Conservation (phyloP, 768 basidiomycete genomes). For the Lentinus tigrinus region DNA sequence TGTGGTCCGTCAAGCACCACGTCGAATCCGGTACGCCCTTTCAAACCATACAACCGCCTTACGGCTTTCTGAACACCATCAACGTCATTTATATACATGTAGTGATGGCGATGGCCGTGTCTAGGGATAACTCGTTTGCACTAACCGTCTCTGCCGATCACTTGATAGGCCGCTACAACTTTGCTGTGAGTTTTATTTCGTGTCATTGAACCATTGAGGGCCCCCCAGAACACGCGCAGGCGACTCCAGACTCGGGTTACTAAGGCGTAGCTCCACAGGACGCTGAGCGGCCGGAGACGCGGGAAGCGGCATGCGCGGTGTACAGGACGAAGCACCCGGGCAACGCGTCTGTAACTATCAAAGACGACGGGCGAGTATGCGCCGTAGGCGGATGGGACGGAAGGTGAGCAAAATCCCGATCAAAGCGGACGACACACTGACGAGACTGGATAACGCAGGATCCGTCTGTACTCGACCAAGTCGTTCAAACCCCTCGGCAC, state of each 20-base stretch:
- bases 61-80: not conserved
- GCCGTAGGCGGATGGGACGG: slow-evolving; percentile 96
- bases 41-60: too few relatives aligned
- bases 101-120: slow-evolving; percentile 89
- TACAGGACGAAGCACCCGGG: slow-evolving; percentile 76
- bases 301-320: slow-evolving; percentile 29
- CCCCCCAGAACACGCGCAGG: too few relatives aligned
- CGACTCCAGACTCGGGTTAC: not conserved
- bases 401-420: slow-evolving; percentile 47
- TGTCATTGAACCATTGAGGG: too few relatives aligned
- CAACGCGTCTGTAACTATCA: slow-evolving; percentile 73
- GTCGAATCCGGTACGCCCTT: slow-evolving; percentile 62
- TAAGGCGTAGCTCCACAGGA: slow-evolving; percentile 1
- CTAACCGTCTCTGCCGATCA: slow-evolving; percentile 88
- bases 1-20: slow-evolving; percentile 70
- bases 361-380: slow-evolving; percentile 73
- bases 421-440: not conserved
- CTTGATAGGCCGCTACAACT: slow-evolving; percentile 62
- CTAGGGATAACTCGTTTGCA: slow-evolving; percentile 55
- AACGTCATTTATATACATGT: not conserved
- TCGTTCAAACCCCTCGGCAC: slow-evolving; percentile 82
- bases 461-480: slow-evolving; percentile 81
- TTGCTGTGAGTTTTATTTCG: slow-evolving; percentile 37
- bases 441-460: slow-evolving; percentile 40
- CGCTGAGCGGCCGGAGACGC: slow-evolving; percentile 16